These are phyloP conservation scores for Colletotrichum neosansevieriae DNA, from an alignment of 2,329 filamentous ascomycete genomes.

Conservation along the genomic window DNA sequence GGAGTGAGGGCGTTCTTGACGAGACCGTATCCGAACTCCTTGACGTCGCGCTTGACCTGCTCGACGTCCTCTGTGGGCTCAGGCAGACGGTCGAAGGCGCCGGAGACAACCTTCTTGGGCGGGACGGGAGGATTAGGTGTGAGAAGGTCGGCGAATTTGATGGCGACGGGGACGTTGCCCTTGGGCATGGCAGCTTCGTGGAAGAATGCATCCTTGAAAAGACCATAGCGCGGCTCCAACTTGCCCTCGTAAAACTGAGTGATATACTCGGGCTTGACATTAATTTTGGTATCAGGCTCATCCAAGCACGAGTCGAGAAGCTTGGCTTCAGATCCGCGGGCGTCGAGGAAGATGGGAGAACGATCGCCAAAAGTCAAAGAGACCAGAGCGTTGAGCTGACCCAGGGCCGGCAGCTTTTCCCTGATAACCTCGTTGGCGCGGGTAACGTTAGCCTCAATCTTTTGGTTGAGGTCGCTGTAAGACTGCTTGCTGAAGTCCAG, in stretches of 20 bases:
- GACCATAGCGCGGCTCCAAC: constrained; percentile 15
- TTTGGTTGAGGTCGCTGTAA: constrained; percentile 3
- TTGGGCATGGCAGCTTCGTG: constrained; percentile 21
- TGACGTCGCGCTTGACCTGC: constrained; percentile 25
- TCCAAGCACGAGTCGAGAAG: neutral
- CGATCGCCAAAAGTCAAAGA: constrained; percentile 14
- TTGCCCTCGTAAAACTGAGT: constrained; percentile 26
- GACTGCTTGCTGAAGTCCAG: constrained; percentile 6
- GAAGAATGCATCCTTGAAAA: constrained; percentile 25
- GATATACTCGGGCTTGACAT: constrained; percentile 28
- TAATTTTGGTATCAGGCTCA: constrained; percentile 14
- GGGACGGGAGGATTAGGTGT: constrained; percentile 5
- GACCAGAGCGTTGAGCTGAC: constrained; percentile 1
- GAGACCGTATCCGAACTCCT: constrained; percentile 30
- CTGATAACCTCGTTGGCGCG: constrained; percentile 11
- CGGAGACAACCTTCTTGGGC: constrained; percentile 19
- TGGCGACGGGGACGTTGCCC: constrained; percentile 15
- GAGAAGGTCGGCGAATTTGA: constrained; percentile 15
- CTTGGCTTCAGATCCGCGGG: neutral
- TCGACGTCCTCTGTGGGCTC: constrained; percentile 24
- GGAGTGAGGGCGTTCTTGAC: constrained; percentile 22
- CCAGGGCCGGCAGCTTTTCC: neutral
- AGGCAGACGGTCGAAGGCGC: constrained; percentile 8
- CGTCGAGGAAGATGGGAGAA: constrained; percentile 20
- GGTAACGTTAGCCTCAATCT: neutral